Conservation (phyloP, 2,329 filamentous ascomycete genomes). For the Pezicula carpinea region DNA sequence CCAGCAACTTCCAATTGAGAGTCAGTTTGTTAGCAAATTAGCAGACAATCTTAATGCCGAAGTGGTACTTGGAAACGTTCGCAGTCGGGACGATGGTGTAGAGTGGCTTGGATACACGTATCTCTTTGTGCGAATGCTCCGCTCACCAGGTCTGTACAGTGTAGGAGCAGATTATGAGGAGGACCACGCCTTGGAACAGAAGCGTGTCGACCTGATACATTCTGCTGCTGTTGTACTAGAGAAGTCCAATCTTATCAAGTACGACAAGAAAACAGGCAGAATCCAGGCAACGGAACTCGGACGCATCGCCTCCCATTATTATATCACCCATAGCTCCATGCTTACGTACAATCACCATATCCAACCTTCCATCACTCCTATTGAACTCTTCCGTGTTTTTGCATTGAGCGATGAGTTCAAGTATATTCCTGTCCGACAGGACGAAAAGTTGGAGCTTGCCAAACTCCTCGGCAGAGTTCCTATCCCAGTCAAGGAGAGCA, state of each 20-base stretch:
- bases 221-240: constrained; percentile 85
- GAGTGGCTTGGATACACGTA: constrained; percentile 99
- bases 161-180: constrained; percentile 95
- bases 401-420: constrained; percentile 97
- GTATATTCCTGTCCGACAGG: constrained; percentile 94
- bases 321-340: constrained; percentile 96
- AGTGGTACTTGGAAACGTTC: constrained; percentile 88
- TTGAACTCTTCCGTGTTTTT: constrained; percentile 96
- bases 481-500: constrained; percentile 94
- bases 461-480: constrained; percentile 87
- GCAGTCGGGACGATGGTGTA: constrained; percentile 90
- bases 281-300: constrained; percentile 91
- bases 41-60: constrained; percentile 97
- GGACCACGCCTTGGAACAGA: constrained; percentile 87
- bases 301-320: constrained; percentile 95
- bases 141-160: constrained; percentile 90
- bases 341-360: constrained; percentile 94
- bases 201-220: constrained; percentile 94
- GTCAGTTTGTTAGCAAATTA: constrained; percentile 86
- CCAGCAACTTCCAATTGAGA: constrained; percentile 95
- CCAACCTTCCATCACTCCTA: constrained; percentile 85
- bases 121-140: constrained; percentile 94
- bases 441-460: constrained; percentile 93
- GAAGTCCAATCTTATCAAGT: constrained; percentile 85
- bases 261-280: constrained; percentile 88